Evolutionary conservation across 2,329 filamentous ascomycete species (phyloP).

Genomic region (Hymenoscyphus fraxineus): DNA sequence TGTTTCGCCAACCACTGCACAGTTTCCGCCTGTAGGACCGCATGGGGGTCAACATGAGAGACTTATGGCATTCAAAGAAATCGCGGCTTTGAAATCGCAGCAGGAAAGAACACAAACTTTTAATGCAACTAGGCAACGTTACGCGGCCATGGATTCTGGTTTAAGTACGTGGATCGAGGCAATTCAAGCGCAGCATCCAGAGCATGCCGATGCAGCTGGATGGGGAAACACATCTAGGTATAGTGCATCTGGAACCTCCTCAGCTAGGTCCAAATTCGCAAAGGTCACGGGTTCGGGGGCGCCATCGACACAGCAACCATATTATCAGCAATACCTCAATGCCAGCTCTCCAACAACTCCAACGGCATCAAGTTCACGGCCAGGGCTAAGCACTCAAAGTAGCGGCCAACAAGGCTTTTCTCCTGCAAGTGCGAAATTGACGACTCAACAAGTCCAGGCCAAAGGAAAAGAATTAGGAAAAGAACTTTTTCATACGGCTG

Average conservation of each 20-base stretch:
- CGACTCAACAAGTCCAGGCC: conserved; percentile 42
- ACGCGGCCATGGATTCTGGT: conserved; percentile 70
- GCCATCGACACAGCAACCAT: conserved; percentile 42
- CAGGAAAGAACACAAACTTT: conserved; percentile 70
- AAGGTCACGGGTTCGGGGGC: conserved; percentile 19
- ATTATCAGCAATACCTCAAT: conserved; percentile 55
- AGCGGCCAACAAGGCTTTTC: conserved; percentile 29
- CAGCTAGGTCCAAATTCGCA: conserved; percentile 24
- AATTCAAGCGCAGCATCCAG: conserved; percentile 45
- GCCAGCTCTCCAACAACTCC: conserved; percentile 39
- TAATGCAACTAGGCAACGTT: conserved; percentile 66
- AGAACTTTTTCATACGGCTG: conserved; percentile 80
- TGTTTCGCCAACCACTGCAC: conserved; percentile 13
- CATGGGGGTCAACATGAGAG: conserved; percentile 9
- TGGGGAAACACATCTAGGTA: conserved; percentile 19
- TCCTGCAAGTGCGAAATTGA: conserved; percentile 27
- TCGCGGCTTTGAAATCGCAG: conserved; percentile 63
- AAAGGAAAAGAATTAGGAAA: conserved; percentile 92
- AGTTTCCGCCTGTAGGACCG: not conserved
- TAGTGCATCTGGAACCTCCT: conserved; percentile 16
- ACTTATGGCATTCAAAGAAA: conserved; percentile 61
- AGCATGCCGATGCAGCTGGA: conserved; percentile 41
- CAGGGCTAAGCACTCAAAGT: conserved; percentile 20
- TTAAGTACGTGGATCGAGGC: conserved; percentile 55
- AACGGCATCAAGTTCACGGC: conserved; percentile 15